phyloP scores from a whole-genome alignment of 495 filamentous ascomycete species.

The Neurospora sp. region DNA sequence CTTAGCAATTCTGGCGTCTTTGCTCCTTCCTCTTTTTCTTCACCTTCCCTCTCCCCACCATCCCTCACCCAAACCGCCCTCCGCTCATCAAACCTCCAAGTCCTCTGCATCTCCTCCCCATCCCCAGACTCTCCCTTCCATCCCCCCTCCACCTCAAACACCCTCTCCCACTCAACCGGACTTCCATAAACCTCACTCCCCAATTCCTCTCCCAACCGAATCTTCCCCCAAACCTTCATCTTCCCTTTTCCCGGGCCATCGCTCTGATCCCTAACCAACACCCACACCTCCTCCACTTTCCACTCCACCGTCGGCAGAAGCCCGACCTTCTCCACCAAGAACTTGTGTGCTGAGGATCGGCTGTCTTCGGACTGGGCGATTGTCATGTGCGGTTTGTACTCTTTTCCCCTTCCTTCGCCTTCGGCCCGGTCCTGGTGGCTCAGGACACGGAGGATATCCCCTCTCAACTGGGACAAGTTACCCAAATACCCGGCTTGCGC shows the following conservation, averaged over 20 bases:
- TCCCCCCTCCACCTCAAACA: conserved; percentile 5
- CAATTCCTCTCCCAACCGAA: conserved; percentile 13
- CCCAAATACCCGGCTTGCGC: not conserved
- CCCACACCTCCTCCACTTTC: conserved; percentile 30
- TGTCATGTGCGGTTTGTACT: conserved; percentile 38
- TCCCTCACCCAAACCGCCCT: not conserved
- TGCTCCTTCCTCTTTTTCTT: not conserved
- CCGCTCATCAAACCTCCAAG: conserved; percentile 3
- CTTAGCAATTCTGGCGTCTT: conserved; percentile 16
- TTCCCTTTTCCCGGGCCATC: conserved; percentile 7
- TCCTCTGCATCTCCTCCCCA: not conserved
- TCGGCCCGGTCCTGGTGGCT: conserved; percentile 1
- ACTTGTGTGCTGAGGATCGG: conserved; percentile 23
- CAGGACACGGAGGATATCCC: conserved; percentile 13
- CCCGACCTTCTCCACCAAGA: conserved; percentile 33
- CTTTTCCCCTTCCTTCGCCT: not conserved
- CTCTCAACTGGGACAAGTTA: conserved; percentile 11
- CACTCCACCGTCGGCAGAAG: conserved; percentile 30
- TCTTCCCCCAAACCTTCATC: conserved; percentile 39
- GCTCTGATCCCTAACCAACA: conserved; percentile 35
- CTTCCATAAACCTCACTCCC: not conserved
- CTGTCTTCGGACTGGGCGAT: conserved; percentile 40
- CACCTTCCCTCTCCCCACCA: conserved; percentile 1
- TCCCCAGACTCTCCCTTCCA: not conserved
- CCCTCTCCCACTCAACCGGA: conserved; percentile 6